Percentiles rank a stretch among this genome's conserved stretches.
Evolutionary conservation across 2,329 filamentous ascomycete genomes (phyloP).

Genomic region (Cadophora sp.): DNA sequence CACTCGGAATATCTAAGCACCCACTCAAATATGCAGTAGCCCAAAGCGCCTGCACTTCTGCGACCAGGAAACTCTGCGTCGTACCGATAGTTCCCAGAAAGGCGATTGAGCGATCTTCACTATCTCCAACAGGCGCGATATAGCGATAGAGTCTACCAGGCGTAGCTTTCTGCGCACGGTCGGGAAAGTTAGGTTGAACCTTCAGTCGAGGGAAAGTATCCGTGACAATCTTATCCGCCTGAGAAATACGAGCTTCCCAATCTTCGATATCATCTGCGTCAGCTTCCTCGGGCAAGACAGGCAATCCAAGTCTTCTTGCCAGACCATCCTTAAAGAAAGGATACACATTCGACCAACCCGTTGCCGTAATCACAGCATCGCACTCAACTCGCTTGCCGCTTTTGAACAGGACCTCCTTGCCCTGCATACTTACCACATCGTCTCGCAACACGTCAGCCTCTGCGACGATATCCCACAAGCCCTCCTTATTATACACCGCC

Average conservation of each 20-base stretch:
- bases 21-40: slow-evolving; percentile 20
- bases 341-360: slow-evolving; percentile 38
- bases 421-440: slow-evolving; percentile 12
- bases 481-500: slow-evolving; percentile 15
- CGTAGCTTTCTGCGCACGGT: slow-evolving; percentile 14
- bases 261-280: slow-evolving; percentile 29
- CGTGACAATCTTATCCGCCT: slow-evolving; percentile 35
- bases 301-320: slow-evolving; percentile 15
- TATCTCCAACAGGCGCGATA: slow-evolving; percentile 7
- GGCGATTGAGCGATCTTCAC: slow-evolving; percentile 14
- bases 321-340: slow-evolving; percentile 25
- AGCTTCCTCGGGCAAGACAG: slow-evolving; percentile 17
- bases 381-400: slow-evolving; percentile 18
- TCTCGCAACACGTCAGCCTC: slow-evolving; percentile 12
- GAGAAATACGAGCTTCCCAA: slow-evolving; percentile 34
- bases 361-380: slow-evolving; percentile 22
- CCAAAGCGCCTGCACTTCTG: slow-evolving; percentile 29
- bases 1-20: background rate
- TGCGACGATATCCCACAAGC: slow-evolving; percentile 17
- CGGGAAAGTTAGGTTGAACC: slow-evolving; percentile 28
- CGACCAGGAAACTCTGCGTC: slow-evolving; percentile 14
- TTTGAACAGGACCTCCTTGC: slow-evolving; percentile 9
- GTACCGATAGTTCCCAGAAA: slow-evolving; percentile 19
- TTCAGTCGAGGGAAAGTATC: slow-evolving; percentile 37
- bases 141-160: slow-evolving; percentile 11